phyloP scores from a whole-genome alignment of 2,329 filamentous ascomycete species.

The Sphaerulina populicola region DNA sequence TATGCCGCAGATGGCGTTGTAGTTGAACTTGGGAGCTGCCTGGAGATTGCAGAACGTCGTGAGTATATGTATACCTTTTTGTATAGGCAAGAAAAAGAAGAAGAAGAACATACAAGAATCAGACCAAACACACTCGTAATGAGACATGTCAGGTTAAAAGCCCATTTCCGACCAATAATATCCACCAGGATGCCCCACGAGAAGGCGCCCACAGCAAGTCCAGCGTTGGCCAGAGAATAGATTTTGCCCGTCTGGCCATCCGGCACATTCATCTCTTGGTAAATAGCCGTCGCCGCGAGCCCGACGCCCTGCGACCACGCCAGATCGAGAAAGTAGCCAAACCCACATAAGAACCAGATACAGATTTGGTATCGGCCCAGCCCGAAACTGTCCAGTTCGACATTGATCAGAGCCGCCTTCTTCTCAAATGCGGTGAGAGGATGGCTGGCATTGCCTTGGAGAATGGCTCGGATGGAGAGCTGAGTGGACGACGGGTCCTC shows the following conservation, averaged over 20 bases:
- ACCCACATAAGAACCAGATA: constrained; percentile 46
- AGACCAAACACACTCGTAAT: constrained; percentile 48
- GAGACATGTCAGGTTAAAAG: constrained; percentile 53
- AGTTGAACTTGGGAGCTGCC: constrained; percentile 38
- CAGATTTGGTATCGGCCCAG: constrained; percentile 45
- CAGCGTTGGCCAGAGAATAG: constrained; percentile 44
- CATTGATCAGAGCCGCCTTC: constrained; percentile 39
- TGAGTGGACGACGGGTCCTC: constrained; percentile 5
- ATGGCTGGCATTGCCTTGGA: constrained; percentile 5
- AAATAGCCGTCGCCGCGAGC: constrained; percentile 47
- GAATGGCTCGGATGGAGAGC: constrained; percentile 5
- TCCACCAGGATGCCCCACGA: constrained; percentile 51
- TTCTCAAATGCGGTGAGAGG: constrained; percentile 36
- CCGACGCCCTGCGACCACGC: constrained; percentile 54
- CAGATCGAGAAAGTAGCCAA: constrained; percentile 50
- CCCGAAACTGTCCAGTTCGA: constrained; percentile 46
- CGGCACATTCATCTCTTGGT: constrained; percentile 50
- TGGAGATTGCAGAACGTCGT: too few relatives aligned
- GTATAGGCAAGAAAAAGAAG: too few relatives aligned
- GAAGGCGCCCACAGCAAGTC: constrained; percentile 49
- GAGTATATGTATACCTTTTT: too few relatives aligned
- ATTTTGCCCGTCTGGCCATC: constrained; percentile 42
- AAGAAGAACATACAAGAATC: constrained; percentile 30
- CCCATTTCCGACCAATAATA: constrained; percentile 47
- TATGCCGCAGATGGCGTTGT: constrained; percentile 43